Percentiles rank a stretch among this genome's conserved stretches.
These are phyloP conservation scores for Populus hybrid DNA, from an alignment of 441 rosid genomes.

Conservation along the genomic window DNA sequence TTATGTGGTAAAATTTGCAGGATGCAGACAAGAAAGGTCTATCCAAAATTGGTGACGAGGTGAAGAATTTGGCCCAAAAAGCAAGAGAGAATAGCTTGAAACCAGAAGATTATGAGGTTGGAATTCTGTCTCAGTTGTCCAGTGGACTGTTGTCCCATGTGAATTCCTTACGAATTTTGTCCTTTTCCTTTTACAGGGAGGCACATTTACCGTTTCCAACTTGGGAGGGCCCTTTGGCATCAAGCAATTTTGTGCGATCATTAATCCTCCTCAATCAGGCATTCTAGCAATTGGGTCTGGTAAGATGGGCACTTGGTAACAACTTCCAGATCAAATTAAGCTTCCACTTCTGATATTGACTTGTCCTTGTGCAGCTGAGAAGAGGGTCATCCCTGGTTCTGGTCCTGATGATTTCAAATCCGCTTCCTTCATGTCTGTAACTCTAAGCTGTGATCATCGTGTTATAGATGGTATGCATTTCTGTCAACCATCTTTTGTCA, in stretches of 20 bases:
- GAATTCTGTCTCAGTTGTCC: constrained; percentile 1
- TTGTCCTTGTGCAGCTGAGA: constrained; percentile 62
- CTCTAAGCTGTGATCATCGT: constrained; percentile 94
- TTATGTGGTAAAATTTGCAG: constrained; percentile 32
- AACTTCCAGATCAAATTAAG: neutral
- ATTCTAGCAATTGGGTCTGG: constrained; percentile 94
- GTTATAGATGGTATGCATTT: constrained; percentile 67
- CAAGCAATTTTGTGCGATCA: constrained; percentile 91
- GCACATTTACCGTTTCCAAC: constrained; percentile 93
- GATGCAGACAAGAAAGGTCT: constrained; percentile 90
- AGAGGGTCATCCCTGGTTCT: constrained; percentile 73
- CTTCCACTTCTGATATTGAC: neutral
- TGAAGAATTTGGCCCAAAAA: constrained; percentile 74
- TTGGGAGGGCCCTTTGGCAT: constrained; percentile 97
- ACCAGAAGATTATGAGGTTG: constrained; percentile 89
- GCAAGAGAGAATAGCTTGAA: constrained; percentile 82
- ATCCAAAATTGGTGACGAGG: constrained; percentile 68
- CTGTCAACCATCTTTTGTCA: neutral
- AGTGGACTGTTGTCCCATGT: neutral
- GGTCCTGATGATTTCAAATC: constrained; percentile 60
- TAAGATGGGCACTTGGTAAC: constrained; percentile 25
- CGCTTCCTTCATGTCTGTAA: constrained; percentile 83
- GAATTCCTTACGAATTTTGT: neutral
- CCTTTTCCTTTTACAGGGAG: constrained; percentile 59
- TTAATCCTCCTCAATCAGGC: constrained; percentile 96